Evolutionary conservation across 2,329 filamentous ascomycete species (phyloP), one percentile per base, ranked within the genome.

Genomic region (Fusarium metavorans): DNA sequence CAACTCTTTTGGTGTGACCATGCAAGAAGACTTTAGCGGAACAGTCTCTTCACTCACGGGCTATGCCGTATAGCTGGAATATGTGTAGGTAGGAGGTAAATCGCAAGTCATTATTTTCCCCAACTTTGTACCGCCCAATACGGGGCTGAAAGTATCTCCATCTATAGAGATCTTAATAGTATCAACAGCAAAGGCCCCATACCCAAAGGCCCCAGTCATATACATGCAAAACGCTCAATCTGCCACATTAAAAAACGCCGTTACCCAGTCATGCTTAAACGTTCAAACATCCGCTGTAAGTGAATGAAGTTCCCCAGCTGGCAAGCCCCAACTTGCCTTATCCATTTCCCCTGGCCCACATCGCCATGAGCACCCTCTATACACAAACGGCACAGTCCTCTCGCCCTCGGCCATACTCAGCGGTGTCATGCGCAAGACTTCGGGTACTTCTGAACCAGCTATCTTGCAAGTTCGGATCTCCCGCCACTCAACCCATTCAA

Each of bases 401-500:
- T 85, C 84, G 1, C 81, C 80, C 30, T 79, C 69, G 1, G 77
- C 77, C 66, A 68, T 76, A 48, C 81, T 83, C 43, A 83, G 71
- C 8, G 80, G 77, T 27, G 65, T 72, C 64, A 77, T 66, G 4
- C 63, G 72, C 64, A 75, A 69, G 25, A 66, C 45, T 54, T 64
- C 52, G 18, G 63, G 43, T 16, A 48, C 59, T 16, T 69, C 63
- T 9, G 71, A 41, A n/a, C 50, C 25, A 16, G 59, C 34, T 11
- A 64, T 59, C 25, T 76, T 73, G 41, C 72, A 72, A 14, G 74
- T 78, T 27, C 74, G 69, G 27, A 84, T 64, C 67, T 88, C 84
- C 79, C 88, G 90, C 88, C 91, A 92, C 77, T 92, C 91, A 9
- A 92, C 81, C 91, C 91, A 92, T 76, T 90, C 86, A 0, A 87